Base-by-base conservation (phyloP, 805 yeast species). In the Tetrapisispora namnaoensis region DNA sequence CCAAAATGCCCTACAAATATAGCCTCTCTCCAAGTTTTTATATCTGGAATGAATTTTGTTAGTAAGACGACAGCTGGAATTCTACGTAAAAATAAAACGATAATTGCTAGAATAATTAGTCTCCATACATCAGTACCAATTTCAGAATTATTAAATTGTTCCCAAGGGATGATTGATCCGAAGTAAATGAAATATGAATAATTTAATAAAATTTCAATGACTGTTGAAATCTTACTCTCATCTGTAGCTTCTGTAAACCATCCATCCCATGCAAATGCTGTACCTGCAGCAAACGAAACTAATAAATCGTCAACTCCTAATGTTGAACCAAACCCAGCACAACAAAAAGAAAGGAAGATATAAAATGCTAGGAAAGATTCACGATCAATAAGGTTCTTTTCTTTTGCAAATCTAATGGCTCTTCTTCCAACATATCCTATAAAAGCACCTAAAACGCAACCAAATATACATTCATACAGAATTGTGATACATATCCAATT, bases 1-100 rank as follows among this genome's bases (percentile, higher is more conserved):
- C 97, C 97, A 66, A 90, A 89, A 68, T 89, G 96, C 20, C 96
- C 96, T 64, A 95, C 87, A 65, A 90, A 90, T 3, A 89, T 63
- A 0, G 96, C 96, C 65, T 89, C 97, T 64, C 95, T 79, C 95
- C 96, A 89, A 11, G 87, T 77, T 58, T 87, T 82, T 37, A 89
- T 78, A 62, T 89, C 96, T 0, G 96, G 96, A 1, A 87, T 83
- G 22, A 88, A 62, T 0, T 91, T 89, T 59, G 85, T 85, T 45
- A 86, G 68, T 0, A 79, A 74, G 44, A 89, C 59, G 40, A 89
- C 86, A 1, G 87, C 90, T 0, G 97, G 97, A 10, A 89, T 71
- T 55, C 97, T 75, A 56, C 96, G 75, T 53, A 89, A 73, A 47
- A 86, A 76, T 14, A 89, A 73, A 32, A 89, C 75, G 14, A 86